These are phyloP conservation scores for Ettlia oleoabundans DNA, from an alignment of 139 green algal species.

Conservation along the genomic window DNA sequence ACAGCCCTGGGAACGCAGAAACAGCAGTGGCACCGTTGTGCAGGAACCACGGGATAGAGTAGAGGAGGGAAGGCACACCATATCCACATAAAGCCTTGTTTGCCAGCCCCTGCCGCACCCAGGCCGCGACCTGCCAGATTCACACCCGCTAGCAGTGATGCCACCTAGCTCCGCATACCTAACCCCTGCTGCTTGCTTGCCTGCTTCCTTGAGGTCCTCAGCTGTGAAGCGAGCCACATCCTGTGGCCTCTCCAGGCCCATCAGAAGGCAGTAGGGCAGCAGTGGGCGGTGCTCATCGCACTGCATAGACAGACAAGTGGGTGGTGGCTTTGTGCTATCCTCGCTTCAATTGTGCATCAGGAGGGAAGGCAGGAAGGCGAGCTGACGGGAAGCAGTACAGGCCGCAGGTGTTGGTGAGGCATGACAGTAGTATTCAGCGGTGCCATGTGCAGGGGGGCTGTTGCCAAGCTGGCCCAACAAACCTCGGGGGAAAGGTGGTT, in stretches of 20 bases:
- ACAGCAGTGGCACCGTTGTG: not conserved
- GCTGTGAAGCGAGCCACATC: conserved; percentile 18
- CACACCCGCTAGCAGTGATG: not conserved
- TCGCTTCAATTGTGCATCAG: no score
- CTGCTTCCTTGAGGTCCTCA: not conserved
- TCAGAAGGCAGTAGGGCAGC: conserved; percentile 23
- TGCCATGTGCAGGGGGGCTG: no score
- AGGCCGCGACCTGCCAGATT: no score
- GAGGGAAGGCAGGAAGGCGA: not conserved
- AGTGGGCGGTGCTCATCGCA: conserved; percentile 15
- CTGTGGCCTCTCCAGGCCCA: conserved; percentile 1
- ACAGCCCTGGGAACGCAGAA: not conserved
- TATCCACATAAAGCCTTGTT: no score
- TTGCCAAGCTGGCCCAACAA: not conserved
- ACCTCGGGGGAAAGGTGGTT: not conserved
- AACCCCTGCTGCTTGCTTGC: not conserved
- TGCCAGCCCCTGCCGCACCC: no score
- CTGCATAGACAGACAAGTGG: not conserved
- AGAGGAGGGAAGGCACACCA: no score
- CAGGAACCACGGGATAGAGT: no score
- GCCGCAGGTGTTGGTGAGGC: no score
- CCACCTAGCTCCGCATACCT: not conserved
- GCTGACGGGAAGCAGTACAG: not conserved
- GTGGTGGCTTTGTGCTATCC: not conserved
- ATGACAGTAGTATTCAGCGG: no score